Evolutionary conservation across 768 basidiomycete species (phyloP).

Genomic region (Harrya chromipes): DNA sequence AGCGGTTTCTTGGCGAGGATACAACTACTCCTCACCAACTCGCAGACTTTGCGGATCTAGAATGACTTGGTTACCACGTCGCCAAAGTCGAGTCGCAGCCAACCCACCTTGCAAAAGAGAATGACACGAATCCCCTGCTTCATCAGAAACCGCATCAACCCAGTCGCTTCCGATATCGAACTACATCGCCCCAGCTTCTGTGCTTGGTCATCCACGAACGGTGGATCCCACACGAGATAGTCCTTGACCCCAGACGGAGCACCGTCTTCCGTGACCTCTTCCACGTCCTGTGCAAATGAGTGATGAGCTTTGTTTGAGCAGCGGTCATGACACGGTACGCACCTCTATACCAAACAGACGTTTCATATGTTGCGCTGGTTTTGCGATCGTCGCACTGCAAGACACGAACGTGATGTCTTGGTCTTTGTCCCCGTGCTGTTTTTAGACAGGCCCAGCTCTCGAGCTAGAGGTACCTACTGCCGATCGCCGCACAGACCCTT

Average conservation of each 20-base stretch:
- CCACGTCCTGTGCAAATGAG: constrained; percentile 43
- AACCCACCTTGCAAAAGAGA: constrained; percentile 77
- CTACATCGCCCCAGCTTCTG: constrained; percentile 53
- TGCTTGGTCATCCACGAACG: constrained; percentile 52
- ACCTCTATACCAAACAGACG: constrained; percentile 66
- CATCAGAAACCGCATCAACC: constrained; percentile 78
- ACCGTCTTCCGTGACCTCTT: constrained; percentile 74
- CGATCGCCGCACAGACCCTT: constrained; percentile 70
- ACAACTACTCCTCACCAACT: constrained; percentile 54
- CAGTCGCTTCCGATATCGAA: constrained; percentile 64
- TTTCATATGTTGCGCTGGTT: constrained; percentile 73
- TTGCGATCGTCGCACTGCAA: constrained; percentile 84
- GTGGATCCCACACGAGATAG: constrained; percentile 74
- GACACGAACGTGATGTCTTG: constrained; percentile 63
- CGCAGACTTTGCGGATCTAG: constrained; percentile 78
- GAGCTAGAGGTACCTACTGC: constrained; percentile 49
- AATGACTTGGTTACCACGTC: background rate
- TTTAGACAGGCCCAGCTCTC: background rate
- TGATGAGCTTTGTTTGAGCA: background rate
- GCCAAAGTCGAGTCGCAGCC: background rate
- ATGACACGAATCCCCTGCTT: constrained; percentile 77
- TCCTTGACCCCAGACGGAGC: constrained; percentile 81
- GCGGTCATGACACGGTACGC: background rate
- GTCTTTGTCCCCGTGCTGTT: constrained; percentile 36
- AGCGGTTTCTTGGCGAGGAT: background rate